phyloP scores from a whole-genome alignment of 257 asterid genomes.

The Jaltomata sinuosa region DNA sequence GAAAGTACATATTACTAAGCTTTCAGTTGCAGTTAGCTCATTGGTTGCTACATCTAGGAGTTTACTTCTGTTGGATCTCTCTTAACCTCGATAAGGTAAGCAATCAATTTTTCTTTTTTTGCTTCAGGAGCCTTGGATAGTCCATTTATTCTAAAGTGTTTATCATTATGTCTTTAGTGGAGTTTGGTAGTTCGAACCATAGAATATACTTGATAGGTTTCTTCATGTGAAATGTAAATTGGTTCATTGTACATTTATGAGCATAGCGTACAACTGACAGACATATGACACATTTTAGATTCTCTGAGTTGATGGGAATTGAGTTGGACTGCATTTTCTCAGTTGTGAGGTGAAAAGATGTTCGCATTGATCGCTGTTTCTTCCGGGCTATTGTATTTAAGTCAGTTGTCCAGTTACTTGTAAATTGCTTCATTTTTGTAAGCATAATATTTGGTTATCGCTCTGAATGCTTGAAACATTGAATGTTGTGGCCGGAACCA shows the following conservation, averaged over 20 bases:
- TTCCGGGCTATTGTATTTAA: neutral
- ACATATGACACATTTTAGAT: neutral
- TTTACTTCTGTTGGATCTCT: neutral
- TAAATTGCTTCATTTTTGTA: neutral
- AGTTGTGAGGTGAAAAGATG: neutral
- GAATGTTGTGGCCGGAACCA: neutral
- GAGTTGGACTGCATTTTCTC: neutral
- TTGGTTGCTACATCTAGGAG: neutral
- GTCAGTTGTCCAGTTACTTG: neutral
- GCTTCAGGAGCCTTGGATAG: neutral
- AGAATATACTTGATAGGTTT: neutral
- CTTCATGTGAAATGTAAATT: neutral
- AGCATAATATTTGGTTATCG: neutral
- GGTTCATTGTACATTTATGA: neutral
- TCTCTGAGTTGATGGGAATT: neutral
- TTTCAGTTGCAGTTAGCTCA: neutral
- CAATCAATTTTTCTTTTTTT: neutral
- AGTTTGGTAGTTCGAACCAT: neutral
- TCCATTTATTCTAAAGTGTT: neutral
- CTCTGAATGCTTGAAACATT: neutral
- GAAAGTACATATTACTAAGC: slow-evolving; percentile 13
- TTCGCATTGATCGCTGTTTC: neutral
- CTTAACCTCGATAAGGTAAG: neutral
- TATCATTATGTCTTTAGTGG: neutral
- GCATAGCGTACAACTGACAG: neutral